Evolutionary conservation across 2,329 filamentous ascomycete genomes (phyloP), one percentile per base, ranked within the genome.

Genomic region (Diaporthe ampelina): DNA sequence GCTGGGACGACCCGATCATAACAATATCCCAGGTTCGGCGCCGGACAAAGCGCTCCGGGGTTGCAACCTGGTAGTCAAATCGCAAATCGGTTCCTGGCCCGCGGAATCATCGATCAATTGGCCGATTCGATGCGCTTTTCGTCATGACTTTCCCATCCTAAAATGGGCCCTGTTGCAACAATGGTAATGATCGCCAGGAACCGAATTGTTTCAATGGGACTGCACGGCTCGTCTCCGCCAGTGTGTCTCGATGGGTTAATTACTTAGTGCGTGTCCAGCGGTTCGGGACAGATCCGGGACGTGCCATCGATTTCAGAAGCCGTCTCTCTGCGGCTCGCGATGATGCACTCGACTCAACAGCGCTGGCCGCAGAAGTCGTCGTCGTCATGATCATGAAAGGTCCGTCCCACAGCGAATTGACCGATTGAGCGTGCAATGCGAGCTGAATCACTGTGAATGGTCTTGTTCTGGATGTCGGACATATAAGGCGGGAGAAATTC

Each of bases 401-500:
- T 19, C 50, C 48, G 50, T 29, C 24, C 29, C 24, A 3, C 57
- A 63, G 15, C 32, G n/a, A 24, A 24, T 4, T 24, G 50, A 29
- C 37, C 26, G 32, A 56, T 56, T 24, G 50, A 37, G 21, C 10
- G 59, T 19, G 48, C 2, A 19, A 37, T 37, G 6, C 21, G 37
- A 8, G 7, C 35, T 32, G 32, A 35, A 52, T n/a, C 43, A 10
- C 24, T n/a, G n/a, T 26, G n/a, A 10, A 24, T 29, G 32, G 26
- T 37, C 21, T n/a, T 17, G 43, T 9, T 32, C 9, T 59, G 32
- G 10, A 17, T 11, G 61, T 56, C 43, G 43, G 61, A 19, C 54
- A 73, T 73, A 73, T 69, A 75, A 75, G 73, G 11, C 9, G 26
- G 35, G 50, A 21, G 21, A 65, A 73, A 68, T 72, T 52, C 72